Percentiles rank a stretch among this genome's conserved stretches.
Conservation (phyloP, 108 stramenopile genomes). For the Cyclotella cryptica region DNA sequence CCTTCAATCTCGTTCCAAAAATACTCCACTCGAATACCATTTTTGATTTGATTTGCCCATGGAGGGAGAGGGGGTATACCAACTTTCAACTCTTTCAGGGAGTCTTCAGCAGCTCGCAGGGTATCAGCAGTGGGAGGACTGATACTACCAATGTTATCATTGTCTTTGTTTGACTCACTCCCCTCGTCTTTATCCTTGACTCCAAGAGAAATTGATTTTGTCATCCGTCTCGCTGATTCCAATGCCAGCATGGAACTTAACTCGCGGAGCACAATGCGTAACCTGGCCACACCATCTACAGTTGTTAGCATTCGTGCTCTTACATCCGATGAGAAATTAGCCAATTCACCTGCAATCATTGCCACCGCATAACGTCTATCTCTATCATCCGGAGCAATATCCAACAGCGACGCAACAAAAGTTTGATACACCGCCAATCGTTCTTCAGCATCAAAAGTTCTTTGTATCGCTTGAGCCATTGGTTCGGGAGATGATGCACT, state of each 20-base stretch:
- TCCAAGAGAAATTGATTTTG: slow-evolving; percentile 45
- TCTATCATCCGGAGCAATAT: slow-evolving; percentile 60
- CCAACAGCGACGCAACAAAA: slow-evolving; percentile 64
- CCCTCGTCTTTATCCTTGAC: neutral
- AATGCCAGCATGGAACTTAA: slow-evolving; percentile 60
- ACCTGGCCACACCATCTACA: slow-evolving; percentile 62
- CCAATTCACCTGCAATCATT: slow-evolving; percentile 83
- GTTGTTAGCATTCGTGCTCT: slow-evolving; percentile 61
- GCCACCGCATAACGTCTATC: slow-evolving; percentile 67
- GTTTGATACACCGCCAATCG: slow-evolving; percentile 69
- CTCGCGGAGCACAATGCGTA: slow-evolving; percentile 62
- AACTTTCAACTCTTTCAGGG: slow-evolving; percentile 71
- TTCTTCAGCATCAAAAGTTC: slow-evolving; percentile 70
- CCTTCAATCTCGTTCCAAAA: slow-evolving; percentile 85
- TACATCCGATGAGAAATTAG: slow-evolving; percentile 55
- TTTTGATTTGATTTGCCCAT: slow-evolving; percentile 73
- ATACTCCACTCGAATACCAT: slow-evolving; percentile 75
- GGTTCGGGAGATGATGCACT: slow-evolving; percentile 44
- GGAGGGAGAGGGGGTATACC: slow-evolving; percentile 72
- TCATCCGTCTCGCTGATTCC: slow-evolving; percentile 63
- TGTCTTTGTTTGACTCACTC: neutral
- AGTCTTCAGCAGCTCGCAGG: slow-evolving; percentile 60
- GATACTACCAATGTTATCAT: slow-evolving; percentile 10
- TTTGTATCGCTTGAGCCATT: slow-evolving; percentile 34
- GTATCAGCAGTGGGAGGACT: slow-evolving; percentile 34